Base-by-base conservation (phyloP, 768 basidiomycete genomes). In the Cystofilobasidium bisporidii region DNA sequence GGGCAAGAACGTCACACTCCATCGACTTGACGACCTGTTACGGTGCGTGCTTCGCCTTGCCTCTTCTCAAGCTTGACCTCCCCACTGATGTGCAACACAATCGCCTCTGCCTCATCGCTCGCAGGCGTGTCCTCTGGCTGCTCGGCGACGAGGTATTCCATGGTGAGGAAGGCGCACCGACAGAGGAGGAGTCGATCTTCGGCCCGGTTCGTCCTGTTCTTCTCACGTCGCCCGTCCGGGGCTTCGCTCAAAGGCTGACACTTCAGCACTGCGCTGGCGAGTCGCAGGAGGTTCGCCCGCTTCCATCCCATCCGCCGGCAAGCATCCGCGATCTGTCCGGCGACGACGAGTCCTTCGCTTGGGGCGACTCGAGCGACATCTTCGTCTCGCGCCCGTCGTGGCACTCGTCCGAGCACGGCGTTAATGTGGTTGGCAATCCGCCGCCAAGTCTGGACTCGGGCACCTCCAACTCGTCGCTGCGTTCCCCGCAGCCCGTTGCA, bases 131-230 rank as follows among this genome's bases (percentile, higher is more conserved):
- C 1, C 40, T 18, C 10, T 56, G 63, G 63, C 50, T 64, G 3
- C 50, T 64, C 38, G 63, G 63, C 17, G 63, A 64, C 55, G 63
- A 64, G 30, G 63, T 64, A 10, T 64, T 56, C 63, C 63, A 64
- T 20, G 63, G 63, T 18, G 63, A 64, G 28, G 63, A 55, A 1
- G 63, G 63, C 2, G 53, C 63, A 17, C 63, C 63, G 1, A 43
- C 63, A 1, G 55, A 64, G 14, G 63, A 57, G 41, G 63, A 64
- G 40, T 28, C 24, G 5, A 53, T 64, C 26, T 64, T 57, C 63
- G 63, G 63, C 8, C 63, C 63, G 0, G 63, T 56, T 11, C 53
- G 53, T 32, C n/a, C n/a, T n/a, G n/a, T n/a, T n/a, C n/a, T n/a
- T 5, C 28, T 30, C 6, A 22, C 53, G 3, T 28, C 26, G 17